phyloP scores from a whole-genome alignment of 495 filamentous ascomycete genomes.

The Pseudomonodictys pantanalensis region DNA sequence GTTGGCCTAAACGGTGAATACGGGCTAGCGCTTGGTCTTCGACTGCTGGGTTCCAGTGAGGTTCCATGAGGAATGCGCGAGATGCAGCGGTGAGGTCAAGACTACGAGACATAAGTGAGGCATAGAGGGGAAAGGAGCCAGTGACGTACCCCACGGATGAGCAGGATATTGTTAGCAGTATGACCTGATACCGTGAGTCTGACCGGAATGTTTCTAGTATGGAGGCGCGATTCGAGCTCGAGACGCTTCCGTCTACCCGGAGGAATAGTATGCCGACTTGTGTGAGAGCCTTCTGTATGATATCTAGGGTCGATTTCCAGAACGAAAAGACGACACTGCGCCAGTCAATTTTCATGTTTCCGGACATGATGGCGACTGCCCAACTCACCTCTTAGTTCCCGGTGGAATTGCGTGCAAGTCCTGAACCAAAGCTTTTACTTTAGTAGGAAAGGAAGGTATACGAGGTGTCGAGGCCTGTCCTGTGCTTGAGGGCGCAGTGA shows the following conservation, averaged over 20 bases:
- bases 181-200: background rate
- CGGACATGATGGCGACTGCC: background rate
- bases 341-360: background rate
- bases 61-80: background rate
- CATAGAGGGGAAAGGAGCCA: background rate
- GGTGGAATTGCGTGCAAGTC: no score
- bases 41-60: slow-evolving; percentile 9
- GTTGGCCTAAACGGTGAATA: slow-evolving; percentile 5
- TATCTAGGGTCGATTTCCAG: slow-evolving; percentile 3
- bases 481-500: no score
- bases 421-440: no score
- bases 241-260: background rate
- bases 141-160: background rate
- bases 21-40: slow-evolving; percentile 8
- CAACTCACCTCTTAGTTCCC: slow-evolving; percentile 1
- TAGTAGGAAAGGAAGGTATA: no score
- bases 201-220: background rate
- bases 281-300: background rate
- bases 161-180: background rate
- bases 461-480: no score
- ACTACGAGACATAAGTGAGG: background rate
- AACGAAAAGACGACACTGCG: background rate
- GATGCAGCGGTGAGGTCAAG: slow-evolving; percentile 3
- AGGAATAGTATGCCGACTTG: background rate
- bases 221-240: background rate